Evolutionary conservation across 2,329 filamentous ascomycete genomes (phyloP), one percentile per base, ranked within the genome.

Genomic region (Alternaria ventricosa): DNA sequence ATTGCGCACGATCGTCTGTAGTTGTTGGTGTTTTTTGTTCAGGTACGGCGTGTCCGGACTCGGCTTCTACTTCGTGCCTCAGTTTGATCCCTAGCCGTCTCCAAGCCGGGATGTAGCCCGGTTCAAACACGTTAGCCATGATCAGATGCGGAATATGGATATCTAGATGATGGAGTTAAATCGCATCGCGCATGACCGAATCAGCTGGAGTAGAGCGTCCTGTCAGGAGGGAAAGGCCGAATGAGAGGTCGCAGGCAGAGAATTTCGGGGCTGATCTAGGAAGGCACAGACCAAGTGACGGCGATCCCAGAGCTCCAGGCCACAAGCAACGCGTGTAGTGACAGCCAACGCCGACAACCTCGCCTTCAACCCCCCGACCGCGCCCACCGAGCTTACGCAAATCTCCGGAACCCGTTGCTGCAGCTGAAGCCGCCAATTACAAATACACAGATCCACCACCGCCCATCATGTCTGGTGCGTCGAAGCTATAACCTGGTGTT

Each of bases 81-180:
- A 88, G 80, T 79, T 88, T 88, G 64, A 89, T 80, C 36, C 87
- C 87, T 59, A 89, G 78, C 73, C 85, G 82, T 75, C 88, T 88
- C 87, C 87, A 89, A 64, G 87, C 87, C 30, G 88, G 87, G 55
- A 79, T 60, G 69, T 70, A 55, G 43, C 55, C 18, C 55, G 65
- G 47, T 64, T 41, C 36, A 41, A 41, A 41, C 36, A 41, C 51
- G 63, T 69, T 65, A 59, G 67, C 70, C 76, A 79, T 79, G 63
- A 58, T 74, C 65, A 64, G 57, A 79, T 70, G 59, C 53, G 71
- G 75, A 68, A 73, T 75, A 75, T 74, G 71, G 67, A 65, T 58
- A 60, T 43, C 47, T 46, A 61, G 58, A 57, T 64, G 55, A 71
- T 60, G 64, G 67, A 63, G 68, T 55, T 49, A 54, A 44, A 57